Conservation (phyloP, 2,329 filamentous ascomycete species). For the Botrytis medusae region DNA sequence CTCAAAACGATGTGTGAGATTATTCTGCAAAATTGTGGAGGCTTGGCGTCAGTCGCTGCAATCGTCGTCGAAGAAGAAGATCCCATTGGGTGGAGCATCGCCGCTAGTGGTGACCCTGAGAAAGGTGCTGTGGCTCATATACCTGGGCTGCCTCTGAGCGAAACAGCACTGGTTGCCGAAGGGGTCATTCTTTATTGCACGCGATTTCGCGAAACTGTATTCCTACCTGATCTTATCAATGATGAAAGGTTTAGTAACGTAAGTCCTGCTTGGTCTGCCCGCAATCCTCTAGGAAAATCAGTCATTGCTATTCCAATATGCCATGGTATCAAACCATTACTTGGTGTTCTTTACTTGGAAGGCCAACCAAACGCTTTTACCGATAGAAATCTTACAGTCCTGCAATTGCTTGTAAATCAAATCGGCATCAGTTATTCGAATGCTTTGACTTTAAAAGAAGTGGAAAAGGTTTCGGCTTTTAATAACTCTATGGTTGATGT, state of each 20-base stretch:
- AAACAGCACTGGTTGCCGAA: slow-evolving; percentile 68
- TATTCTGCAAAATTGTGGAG: slow-evolving; percentile 74
- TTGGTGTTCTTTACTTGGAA: slow-evolving; percentile 76
- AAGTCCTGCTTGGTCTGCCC: slow-evolving; percentile 64
- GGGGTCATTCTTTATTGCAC: slow-evolving; percentile 77
- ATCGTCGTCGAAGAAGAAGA: slow-evolving; percentile 72
- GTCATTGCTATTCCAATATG: slow-evolving; percentile 79
- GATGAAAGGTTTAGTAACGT: slow-evolving; percentile 80
- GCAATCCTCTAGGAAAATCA: slow-evolving; percentile 68
- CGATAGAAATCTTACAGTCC: slow-evolving; percentile 66
- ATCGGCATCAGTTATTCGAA: slow-evolving; percentile 73
- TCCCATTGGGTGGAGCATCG: slow-evolving; percentile 61
- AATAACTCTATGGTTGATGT: slow-evolving; percentile 76
- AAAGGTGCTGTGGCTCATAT: slow-evolving; percentile 65
- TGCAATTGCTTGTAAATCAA: slow-evolving; percentile 74
- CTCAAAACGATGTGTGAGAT: slow-evolving; percentile 81
- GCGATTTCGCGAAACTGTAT: slow-evolving; percentile 73
- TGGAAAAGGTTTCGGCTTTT: slow-evolving; percentile 75
- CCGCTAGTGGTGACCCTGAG: slow-evolving; percentile 71
- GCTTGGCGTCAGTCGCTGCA: slow-evolving; percentile 67
- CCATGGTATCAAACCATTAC: slow-evolving; percentile 67
- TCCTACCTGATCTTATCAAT: slow-evolving; percentile 69
- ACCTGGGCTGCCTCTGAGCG: slow-evolving; percentile 62
- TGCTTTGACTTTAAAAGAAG: slow-evolving; percentile 64
- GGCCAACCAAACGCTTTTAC: slow-evolving; percentile 74